Evolutionary conservation across 345 rosid species (phyloP), one percentile per base, ranked within the genome.

Genomic region (Limnanthes douglasii): DNA sequence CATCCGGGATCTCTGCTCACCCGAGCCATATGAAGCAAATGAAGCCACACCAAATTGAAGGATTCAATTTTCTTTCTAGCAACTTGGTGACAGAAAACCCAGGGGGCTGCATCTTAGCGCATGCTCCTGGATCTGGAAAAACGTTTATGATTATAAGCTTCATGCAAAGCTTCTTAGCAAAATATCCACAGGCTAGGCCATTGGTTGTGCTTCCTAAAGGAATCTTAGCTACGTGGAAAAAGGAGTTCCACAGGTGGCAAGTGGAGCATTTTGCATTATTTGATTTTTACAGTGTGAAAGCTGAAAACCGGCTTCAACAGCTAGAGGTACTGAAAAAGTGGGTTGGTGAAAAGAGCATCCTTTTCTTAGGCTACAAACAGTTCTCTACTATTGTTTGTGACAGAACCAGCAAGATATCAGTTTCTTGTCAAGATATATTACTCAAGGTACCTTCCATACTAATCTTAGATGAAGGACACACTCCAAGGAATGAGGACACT

Each of bases 61-160:
- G 97, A 11, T 88, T 88, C 42, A 68, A 57, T 13, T 84, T 88
- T 54, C 72, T 88, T 10, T 54, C 80, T 33, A 70, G 66, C 45
- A 88, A 88, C 40, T 56, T 88, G 35, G 78, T 64, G 25, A 28
- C 65, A 2, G 84, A 88, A 25, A 58, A 68, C 23, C 95, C 98
- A 4, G 81, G 92, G 16, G 98, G 95, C 21, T 84, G 95, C 58
- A 79, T 88, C 45, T 34, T 88, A 63, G 98, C 98, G 25, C 94
- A 88, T 66, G 92, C 95, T 6, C 98, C 95, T 6, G 98, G 98
- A 22, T 88, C 98, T 6, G 98, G 95, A 18, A 84, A 88, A 59
- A 84, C 98, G 5, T 88, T 88, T 34, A 74, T 88, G 64, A 69
- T 84, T 10, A 84, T 90, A 19, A 84, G 95, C 51, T 84, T 84